These are phyloP conservation scores for Exophiala sp. DNA, from an alignment of 2,329 filamentous ascomycete genomes.

Conservation along the genomic window DNA sequence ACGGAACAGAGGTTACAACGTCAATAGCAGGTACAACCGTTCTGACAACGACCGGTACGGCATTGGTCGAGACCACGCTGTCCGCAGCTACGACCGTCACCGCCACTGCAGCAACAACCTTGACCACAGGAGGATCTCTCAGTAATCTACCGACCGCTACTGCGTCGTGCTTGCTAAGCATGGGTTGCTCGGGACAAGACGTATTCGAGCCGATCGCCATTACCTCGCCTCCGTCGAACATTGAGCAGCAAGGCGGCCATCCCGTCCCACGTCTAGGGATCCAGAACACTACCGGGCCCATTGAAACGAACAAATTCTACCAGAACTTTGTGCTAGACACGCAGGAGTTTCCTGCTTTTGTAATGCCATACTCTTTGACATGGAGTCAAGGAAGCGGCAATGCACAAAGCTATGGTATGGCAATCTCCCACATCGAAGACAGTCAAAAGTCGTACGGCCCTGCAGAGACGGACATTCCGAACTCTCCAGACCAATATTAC, in stretches of 20 bases:
- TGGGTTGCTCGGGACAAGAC: constrained; percentile 35
- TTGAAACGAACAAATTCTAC: constrained; percentile 60
- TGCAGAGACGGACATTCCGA: constrained; percentile 50
- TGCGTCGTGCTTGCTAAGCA: constrained; percentile 20
- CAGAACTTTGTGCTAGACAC: constrained; percentile 74
- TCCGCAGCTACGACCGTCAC: constrained; percentile 22
- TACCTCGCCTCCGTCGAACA: constrained; percentile 37
- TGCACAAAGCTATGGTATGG: constrained; percentile 70
- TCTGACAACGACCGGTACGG: constrained; percentile 24
- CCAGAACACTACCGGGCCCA: constrained; percentile 31
- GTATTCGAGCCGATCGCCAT: constrained; percentile 42
- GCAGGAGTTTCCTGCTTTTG: constrained; percentile 67
- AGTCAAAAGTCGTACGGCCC: constrained; percentile 65
- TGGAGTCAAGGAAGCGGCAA: constrained; percentile 64
- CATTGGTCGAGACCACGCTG: constrained; percentile 24
- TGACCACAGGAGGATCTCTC: constrained; percentile 16
- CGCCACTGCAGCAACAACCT: constrained; percentile 21
- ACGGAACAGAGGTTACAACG: constrained; percentile 20
- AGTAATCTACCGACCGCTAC: constrained; percentile 18
- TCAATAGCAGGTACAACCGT: constrained; percentile 25
- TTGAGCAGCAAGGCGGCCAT: constrained; percentile 40
- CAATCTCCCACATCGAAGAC: constrained; percentile 69
- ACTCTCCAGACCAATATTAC: constrained; percentile 65
- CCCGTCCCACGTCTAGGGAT: constrained; percentile 40
- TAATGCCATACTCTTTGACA: constrained; percentile 68